phyloP scores from a whole-genome alignment of 257 asterid species.

The Eustoma russellianum region DNA sequence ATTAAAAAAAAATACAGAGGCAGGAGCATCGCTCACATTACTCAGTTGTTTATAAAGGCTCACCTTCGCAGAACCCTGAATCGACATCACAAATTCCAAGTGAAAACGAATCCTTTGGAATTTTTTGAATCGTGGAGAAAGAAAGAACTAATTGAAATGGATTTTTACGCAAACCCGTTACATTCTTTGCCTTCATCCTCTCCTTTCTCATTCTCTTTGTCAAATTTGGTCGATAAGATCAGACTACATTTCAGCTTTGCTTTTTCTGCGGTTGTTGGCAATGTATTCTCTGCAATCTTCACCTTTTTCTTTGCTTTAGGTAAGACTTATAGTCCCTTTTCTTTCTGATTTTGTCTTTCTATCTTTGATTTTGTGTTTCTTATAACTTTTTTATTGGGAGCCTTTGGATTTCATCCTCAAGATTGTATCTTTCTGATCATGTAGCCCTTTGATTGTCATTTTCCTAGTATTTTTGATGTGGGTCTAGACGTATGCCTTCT shows the following conservation, averaged over 20 bases:
- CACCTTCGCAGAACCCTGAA: slow-evolving; percentile 1
- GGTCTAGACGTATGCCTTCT: slow-evolving; percentile 19
- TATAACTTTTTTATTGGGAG: neutral
- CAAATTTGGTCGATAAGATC: slow-evolving; percentile 45
- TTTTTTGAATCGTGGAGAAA: slow-evolving; percentile 7
- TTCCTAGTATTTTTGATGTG: slow-evolving; percentile 10
- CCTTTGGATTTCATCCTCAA: slow-evolving; percentile 6
- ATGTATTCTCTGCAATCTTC: slow-evolving; percentile 78
- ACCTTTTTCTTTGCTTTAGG: slow-evolving; percentile 91
- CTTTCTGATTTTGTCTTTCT: neutral
- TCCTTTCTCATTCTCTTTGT: slow-evolving; percentile 34
- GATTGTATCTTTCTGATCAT: neutral
- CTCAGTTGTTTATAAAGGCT: neutral
- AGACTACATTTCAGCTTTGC: slow-evolving; percentile 61
- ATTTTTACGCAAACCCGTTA: slow-evolving; percentile 65
- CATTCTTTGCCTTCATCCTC: slow-evolving; percentile 51
- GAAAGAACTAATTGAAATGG: slow-evolving; percentile 29
- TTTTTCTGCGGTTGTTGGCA: slow-evolving; percentile 62
- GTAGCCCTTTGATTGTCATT: slow-evolving; percentile 12
- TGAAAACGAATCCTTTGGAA: neutral
- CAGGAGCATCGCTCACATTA: too few species aligned
- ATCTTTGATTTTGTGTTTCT: too few species aligned
- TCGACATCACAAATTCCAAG: neutral
- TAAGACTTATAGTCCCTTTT: slow-evolving; percentile 13
- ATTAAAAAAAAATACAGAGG: neutral